Evolutionary conservation across 192 early-diverging fungal species (phyloP).

Genomic region (Entophlyctis luteolus): DNA sequence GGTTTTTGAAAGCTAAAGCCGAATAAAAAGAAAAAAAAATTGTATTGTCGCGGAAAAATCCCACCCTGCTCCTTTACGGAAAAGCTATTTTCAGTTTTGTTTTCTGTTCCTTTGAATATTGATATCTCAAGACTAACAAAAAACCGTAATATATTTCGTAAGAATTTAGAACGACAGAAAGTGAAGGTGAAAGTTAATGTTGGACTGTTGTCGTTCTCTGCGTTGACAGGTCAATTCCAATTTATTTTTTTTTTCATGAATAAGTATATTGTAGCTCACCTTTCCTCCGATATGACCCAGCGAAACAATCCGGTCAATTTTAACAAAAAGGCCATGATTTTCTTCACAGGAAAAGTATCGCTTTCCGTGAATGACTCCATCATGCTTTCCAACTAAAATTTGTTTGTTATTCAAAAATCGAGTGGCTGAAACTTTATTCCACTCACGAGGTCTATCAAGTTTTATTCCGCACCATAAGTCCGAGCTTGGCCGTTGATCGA

Average conservation of each 20-base stretch:
- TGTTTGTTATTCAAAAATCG: background rate
- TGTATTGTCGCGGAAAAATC: too few relatives aligned
- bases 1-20: background rate
- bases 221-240: too few relatives aligned
- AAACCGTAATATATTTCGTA: background rate
- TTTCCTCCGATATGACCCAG: slow-evolving; percentile 25
- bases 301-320: slow-evolving; percentile 34
- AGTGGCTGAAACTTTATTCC: too few relatives aligned
- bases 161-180: too few relatives aligned
- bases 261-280: too few relatives aligned
- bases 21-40: background rate
- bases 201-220: too few relatives aligned
- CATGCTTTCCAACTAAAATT: slow-evolving; percentile 43
- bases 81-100: too few relatives aligned
- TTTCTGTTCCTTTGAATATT: too few relatives aligned
- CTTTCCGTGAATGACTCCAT: slow-evolving; percentile 40
- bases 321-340: slow-evolving; percentile 44
- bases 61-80: too few relatives aligned
- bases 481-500: slow-evolving; percentile 36
- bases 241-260: too few relatives aligned
- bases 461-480: slow-evolving; percentile 47
- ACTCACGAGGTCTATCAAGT: slow-evolving; percentile 39
- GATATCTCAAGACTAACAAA: too few relatives aligned
- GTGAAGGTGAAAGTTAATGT: too few relatives aligned
- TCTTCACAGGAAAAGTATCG: slow-evolving; percentile 43